Conservation (phyloP, 139 green algal species). For the Asterochloris erici region DNA sequence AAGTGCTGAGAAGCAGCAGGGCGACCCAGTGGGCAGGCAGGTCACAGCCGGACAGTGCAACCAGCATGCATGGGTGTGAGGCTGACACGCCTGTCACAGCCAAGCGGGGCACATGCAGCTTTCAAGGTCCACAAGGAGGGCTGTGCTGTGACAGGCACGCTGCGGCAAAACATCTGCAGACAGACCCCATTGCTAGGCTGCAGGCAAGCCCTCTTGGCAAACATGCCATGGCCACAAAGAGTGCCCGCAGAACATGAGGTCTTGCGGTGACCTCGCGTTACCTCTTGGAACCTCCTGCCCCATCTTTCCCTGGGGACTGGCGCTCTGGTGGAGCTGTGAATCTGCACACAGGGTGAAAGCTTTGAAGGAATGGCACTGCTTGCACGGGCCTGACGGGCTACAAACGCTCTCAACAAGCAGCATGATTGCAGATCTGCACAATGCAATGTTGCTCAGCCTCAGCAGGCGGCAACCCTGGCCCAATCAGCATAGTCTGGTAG, state of each 20-base stretch:
- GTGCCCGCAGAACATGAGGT: not conserved
- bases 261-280: not conserved
- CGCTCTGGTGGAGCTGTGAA: slow-evolving; percentile 16
- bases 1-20: no score
- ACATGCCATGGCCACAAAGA: not conserved
- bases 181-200: not conserved
- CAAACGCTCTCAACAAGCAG: not conserved
- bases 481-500: not conserved
- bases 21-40: no score
- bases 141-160: no score
- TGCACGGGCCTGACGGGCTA: not conserved
- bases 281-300: slow-evolving; percentile 11
- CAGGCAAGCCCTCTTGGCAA: not conserved
- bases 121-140: no score
- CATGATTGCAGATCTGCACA: not conserved
- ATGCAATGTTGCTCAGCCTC: not conserved
- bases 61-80: no score
- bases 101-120: no score
- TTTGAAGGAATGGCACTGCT: not conserved
- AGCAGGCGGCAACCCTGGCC: not conserved
- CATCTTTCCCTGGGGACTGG: slow-evolving; percentile 13
- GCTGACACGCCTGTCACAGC: no score
- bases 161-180: not conserved
- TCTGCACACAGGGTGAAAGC: slow-evolving; percentile 10
- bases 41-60: no score